Base-by-base conservation (phyloP, 306 rosid genomes). In the Vigna hirtella region DNA sequence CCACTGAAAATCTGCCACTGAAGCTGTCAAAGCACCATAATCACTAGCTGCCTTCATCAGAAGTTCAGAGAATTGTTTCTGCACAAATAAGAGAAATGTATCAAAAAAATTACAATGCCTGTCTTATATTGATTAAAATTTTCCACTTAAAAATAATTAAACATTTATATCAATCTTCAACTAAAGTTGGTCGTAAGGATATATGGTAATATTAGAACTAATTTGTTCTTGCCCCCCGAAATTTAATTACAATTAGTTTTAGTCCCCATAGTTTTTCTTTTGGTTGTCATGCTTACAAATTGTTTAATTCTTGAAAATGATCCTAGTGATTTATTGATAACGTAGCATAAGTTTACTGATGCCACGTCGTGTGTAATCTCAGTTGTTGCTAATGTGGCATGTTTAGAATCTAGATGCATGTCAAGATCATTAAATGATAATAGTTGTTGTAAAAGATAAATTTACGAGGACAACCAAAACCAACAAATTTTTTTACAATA, bases 11-110 rank as follows among this genome's bases (percentile, higher is more conserved):
- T 95, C 98, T 59, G 91, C 88, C 83, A 93, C 98, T 59, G 99
- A 95, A 74, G 94, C 87, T 45, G 99, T 95, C 90, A 95, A 86
- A 77, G 91, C 97, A 69, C 98, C 98, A 78, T 95, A 95, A 82
- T 91, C 98, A 87, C 99, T 88, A 58, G 98, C 98, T 66, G 99
- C 99, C 83, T 93, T 95, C 99, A 90, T 95, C 77, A 95, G 76
- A 67, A 95, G 85, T 63, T 93, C 99, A 6, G 99, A 91, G 83
- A 95, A 95, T 84, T 95, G 96, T 88, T 95, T 95, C 99, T 95
- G 93, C 88, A 82, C 11, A 51, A 32, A 72, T 82, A 72, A 74
- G 74, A 82, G 77, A 79, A 70, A 80, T 67, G 83, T 42, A 73
- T 73, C 49, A 52, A 15, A 72, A 62, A 72, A 76, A 83, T 80